phyloP scores from a whole-genome alignment of 1,284 basidiomycete genomes.

The Marasmius fiardii region DNA sequence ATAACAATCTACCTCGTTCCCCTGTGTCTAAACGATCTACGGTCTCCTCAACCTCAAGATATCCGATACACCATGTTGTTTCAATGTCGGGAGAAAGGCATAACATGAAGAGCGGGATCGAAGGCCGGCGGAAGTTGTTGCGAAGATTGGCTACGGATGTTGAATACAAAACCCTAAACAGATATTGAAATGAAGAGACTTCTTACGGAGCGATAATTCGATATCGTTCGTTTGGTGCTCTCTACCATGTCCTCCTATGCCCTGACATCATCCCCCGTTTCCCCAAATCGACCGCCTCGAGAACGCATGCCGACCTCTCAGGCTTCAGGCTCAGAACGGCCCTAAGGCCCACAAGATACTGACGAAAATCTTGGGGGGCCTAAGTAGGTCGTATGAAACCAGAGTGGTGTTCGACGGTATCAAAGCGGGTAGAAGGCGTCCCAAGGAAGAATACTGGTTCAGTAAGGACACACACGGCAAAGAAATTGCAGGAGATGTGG shows the following conservation, averaged over 20 bases:
- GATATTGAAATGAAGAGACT: constrained; percentile 72
- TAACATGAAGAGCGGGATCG: constrained; percentile 44
- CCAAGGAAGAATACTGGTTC: constrained; percentile 54
- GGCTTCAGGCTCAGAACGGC: constrained; percentile 56
- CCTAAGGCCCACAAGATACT: constrained; percentile 63
- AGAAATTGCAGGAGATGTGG: constrained; percentile 24
- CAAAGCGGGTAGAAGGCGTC: constrained; percentile 46
- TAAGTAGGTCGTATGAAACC: constrained; percentile 54
- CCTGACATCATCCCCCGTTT: constrained; percentile 7
- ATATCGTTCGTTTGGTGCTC: constrained; percentile 36
- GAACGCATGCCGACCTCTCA: constrained; percentile 72
- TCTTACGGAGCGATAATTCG: constrained; percentile 51
- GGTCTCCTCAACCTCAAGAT: constrained; percentile 1
- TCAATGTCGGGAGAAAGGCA: constrained; percentile 60
- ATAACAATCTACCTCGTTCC: not conserved
- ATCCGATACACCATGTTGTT: constrained; percentile 49
- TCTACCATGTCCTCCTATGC: not conserved
- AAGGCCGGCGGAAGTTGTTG: constrained; percentile 30
- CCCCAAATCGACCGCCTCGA: constrained; percentile 46
- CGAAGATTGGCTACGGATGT: constrained; percentile 11
- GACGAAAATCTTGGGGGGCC: constrained; percentile 41
- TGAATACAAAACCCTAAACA: constrained; percentile 42
- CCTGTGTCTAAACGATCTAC: not conserved
- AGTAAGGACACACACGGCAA: constrained; percentile 34
- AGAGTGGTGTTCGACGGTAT: constrained; percentile 69